Conservation (phyloP, 2,329 filamentous ascomycete species). For the Sporothrix globosa region DNA sequence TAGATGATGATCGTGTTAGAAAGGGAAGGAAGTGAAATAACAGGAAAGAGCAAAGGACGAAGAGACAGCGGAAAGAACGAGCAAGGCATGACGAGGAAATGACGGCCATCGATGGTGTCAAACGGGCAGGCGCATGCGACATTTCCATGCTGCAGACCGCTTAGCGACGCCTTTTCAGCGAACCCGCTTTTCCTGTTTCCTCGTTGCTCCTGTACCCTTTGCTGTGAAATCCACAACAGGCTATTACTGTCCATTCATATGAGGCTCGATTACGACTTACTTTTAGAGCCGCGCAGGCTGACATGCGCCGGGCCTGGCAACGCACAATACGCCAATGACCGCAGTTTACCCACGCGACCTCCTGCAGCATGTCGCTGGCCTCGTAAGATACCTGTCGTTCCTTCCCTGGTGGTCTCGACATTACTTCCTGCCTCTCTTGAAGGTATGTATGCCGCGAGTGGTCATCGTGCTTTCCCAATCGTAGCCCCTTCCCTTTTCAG, state of each 20-base stretch:
- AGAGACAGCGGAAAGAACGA: neutral
- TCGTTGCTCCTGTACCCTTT: slow-evolving; percentile 4
- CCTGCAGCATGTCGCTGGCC: neutral
- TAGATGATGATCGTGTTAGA: neutral
- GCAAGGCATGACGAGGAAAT: slow-evolving; percentile 8
- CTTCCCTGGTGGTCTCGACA: neutral
- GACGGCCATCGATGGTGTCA: slow-evolving; percentile 8
- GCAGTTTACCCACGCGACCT: slow-evolving; percentile 6
- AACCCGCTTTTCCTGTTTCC: slow-evolving; percentile 5
- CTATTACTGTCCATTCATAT: neutral
- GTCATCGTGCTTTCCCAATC: neutral
- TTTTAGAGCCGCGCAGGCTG: neutral
- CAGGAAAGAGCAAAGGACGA: slow-evolving; percentile 1
- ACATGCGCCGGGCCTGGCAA: neutral
- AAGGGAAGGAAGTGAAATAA: neutral
- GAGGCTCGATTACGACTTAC: too few species aligned
- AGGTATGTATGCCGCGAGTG: neutral
- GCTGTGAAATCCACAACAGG: neutral
- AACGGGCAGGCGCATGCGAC: slow-evolving; percentile 18
- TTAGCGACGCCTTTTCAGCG: slow-evolving; percentile 9
- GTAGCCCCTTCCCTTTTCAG: neutral
- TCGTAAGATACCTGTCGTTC: neutral
- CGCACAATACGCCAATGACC: neutral
- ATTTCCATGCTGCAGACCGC: slow-evolving; percentile 1
- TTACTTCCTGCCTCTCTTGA: neutral